Evolutionary conservation across 345 rosid species (phyloP), one percentile per base, ranked within the genome.

Genomic region (Heritiera fomes): DNA sequence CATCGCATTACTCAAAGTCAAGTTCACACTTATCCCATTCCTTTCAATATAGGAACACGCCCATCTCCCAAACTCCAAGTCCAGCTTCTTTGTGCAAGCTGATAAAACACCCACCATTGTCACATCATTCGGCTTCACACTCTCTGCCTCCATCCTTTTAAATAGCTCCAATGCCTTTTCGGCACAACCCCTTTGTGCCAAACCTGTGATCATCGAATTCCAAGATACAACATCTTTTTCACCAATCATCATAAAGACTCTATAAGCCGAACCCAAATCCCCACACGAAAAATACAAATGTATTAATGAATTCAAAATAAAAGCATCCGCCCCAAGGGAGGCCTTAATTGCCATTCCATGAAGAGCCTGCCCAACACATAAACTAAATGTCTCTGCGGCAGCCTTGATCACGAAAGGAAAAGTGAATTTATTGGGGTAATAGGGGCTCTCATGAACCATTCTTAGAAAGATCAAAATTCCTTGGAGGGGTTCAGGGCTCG

Each of bases 191-290:
- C 86, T 89, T n/a, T 85, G 89, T 34, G 78, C 89, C 79, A 88
- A 90, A 28, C 90, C 93, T 0, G 85, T 83, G 67, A 92, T 90
- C 91, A 92, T 89, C 17, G 97, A 88, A 63, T 92, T 92, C 97
- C 97, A 92, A 1, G 97, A 92, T 73, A 90, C 93, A 64, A 89
- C 89, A 45, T 92, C 97, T 30, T 89, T 90, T 65, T 77, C 79
- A 73, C 75, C 76, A 52, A 84, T 87, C 80, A 78, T 88, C 60
- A 74, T 52, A 38, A 92, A 92, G 45, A 88, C 91, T 72, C 86
- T 77, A 81, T 84, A 83, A 7, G 94, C 93, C 2, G 83, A 82
- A 87, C 86, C 94, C 60, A 89, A 72, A 82, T 90, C 87, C 46
- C 89, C 90, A 41, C 88, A 89, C 0, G 88, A 84, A 30, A 87